Evolutionary conservation across 495 filamentous ascomycete genomes (phyloP).

Genomic region (Penicillium pulvis): DNA sequence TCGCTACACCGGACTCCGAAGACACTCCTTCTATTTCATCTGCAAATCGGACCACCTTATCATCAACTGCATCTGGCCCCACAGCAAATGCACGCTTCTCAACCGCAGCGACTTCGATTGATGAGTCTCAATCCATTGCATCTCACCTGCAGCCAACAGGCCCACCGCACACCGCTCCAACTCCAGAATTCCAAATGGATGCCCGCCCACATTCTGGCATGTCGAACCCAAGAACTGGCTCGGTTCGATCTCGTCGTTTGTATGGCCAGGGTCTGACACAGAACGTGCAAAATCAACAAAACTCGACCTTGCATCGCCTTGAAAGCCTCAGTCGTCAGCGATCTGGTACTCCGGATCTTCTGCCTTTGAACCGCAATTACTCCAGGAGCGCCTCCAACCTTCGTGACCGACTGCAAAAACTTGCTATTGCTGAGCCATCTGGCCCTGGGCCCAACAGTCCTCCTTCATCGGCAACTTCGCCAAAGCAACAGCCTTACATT

Average conservation of each 20-base stretch:
- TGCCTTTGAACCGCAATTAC: constrained; percentile 39
- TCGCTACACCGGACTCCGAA: constrained; percentile 41
- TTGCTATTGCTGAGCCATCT: constrained; percentile 43
- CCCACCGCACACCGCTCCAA: constrained; percentile 9
- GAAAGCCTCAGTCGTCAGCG: constrained; percentile 68
- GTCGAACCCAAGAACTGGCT: constrained; percentile 40
- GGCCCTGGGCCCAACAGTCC: constrained; percentile 54
- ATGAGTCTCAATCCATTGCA: constrained; percentile 66
- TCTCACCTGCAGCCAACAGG: constrained; percentile 34
- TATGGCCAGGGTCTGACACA: constrained; percentile 86
- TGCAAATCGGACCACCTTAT: constrained; percentile 78
- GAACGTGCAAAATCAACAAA: constrained; percentile 78
- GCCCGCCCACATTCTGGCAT: constrained; percentile 18
- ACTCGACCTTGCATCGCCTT: constrained; percentile 71
- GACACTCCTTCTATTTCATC: constrained; percentile 66
- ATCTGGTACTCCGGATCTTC: constrained; percentile 42
- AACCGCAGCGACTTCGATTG: constrained; percentile 88
- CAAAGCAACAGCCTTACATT: constrained; percentile 26
- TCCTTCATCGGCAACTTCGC: constrained; percentile 43
- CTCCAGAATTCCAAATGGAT: constrained; percentile 21
- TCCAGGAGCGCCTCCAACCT: constrained; percentile 60
- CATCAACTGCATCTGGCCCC: constrained; percentile 78
- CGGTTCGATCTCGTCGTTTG: constrained; percentile 70
- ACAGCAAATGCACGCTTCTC: constrained; percentile 71
- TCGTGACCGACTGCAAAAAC: constrained; percentile 57